Conservation (phyloP, 352 stramenopile species). For the Globisporangium viniferum region DNA sequence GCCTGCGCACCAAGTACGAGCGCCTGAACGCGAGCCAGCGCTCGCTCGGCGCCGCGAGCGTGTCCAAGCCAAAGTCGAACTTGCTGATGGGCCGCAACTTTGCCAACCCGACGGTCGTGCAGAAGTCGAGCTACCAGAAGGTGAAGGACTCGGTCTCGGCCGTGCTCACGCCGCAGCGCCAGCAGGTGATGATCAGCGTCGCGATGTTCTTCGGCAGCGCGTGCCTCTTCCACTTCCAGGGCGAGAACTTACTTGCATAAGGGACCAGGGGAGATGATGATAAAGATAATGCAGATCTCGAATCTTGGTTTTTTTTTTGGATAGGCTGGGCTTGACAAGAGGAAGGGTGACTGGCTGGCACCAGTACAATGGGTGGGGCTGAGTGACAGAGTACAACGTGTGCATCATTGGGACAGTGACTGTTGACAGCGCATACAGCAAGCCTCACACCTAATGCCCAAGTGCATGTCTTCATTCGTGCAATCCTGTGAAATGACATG, state of each 20-base stretch:
- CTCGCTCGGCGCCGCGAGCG: constrained; percentile 44
- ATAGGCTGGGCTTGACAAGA: not conserved
- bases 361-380: not conserved
- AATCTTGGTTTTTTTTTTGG: constrained; percentile 1
- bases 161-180: constrained; percentile 70
- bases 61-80: constrained; percentile 60
- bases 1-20: constrained; percentile 79
- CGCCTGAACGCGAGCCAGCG: constrained; percentile 77
- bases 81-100: constrained; percentile 54
- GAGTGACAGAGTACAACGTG: not conserved
- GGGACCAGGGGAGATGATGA: not conserved
- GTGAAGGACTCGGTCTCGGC: constrained; percentile 53
- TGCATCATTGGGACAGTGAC: not conserved
- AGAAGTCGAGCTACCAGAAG: constrained; percentile 69
- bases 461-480: not conserved
- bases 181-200: constrained; percentile 69
- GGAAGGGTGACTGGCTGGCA: not conserved
- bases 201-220: constrained; percentile 76
- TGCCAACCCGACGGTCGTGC: constrained; percentile 31
- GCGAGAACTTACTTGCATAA: constrained; percentile 79
- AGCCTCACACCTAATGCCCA: not conserved
- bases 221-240: constrained; percentile 77
- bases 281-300: constrained; percentile 3
- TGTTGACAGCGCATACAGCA: not conserved
- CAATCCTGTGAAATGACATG: not conserved